Base-by-base conservation (phyloP, 371 early-diverging fungal genomes). In the Mortierella sp. region DNA sequence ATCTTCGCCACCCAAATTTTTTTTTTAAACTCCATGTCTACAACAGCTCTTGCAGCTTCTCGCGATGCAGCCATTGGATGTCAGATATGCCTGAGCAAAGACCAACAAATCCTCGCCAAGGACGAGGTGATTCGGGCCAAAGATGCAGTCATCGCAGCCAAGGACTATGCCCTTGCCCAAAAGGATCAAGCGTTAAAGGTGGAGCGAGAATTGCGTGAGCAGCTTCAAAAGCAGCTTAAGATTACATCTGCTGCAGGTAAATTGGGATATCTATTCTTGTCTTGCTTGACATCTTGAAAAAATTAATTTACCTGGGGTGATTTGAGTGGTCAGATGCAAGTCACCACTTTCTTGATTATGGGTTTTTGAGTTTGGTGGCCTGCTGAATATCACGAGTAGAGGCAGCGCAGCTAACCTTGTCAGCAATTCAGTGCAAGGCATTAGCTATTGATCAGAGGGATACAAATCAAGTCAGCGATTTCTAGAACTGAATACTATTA, bases 61-160 rank as follows among this genome's bases (percentile, higher is more conserved):
- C 69, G 40, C 24, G 48, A 59, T 33, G 50, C 61, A 36, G 36
- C 43, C 38, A 57, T 19, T 3, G 69, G 61, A 21, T 77, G 72
- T 28, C 65, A 64, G 57, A 67, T 71, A 21, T 77, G 77, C 2
- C 28, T 28, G 61, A 72, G 76, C 40, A 76, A 76, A 58, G 53
- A 76, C 55, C 76, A 76, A 36, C 76, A 76, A 43, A 70, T 76
- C 47, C 40, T 60, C 4, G 77, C 66, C 55, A 77, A 77, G 52
- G 77, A 77, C 45, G 72, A 77, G 28, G 72, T 77, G 21, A 77
- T 77, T n/a, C 63, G 69, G 21, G 77, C 77, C 47, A 77, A 77
- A 33, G 77, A 77, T 38, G 77, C 64, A 16, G 65, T 77, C 15
- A 77, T 77, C 13, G 77, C 77, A 0, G 77, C 77, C 41, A 77